Evolutionary conservation across 1,284 basidiomycete genomes (phyloP), one percentile per base, ranked within the genome.

Genomic region (Malassezia dermatis): DNA sequence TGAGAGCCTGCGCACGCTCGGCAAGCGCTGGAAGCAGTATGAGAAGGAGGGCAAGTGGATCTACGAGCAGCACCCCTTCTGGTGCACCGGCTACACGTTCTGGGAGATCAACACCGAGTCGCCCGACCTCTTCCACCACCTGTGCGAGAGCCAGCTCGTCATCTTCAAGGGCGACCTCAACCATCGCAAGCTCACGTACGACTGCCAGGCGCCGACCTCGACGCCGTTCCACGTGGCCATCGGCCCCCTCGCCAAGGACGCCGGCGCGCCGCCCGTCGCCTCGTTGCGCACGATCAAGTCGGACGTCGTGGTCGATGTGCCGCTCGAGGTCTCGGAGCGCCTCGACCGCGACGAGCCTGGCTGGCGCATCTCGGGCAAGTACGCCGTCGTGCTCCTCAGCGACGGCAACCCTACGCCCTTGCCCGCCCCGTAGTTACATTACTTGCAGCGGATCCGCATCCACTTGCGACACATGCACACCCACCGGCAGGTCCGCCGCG

Each of bases 141-240:
- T 96, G 44, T 85, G 86, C 60, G 84, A 84, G 40, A 89, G 87
- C 28, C 86, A 96, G 73, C 82, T 95, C 40, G 91, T 95, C 71
- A 83, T 88, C 78, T 96, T 94, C 83, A 96, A 96, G 78, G 90
- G 69, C 37, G 91, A 94, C 72, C 78, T 95, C 42, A 95, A 95
- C 76, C 86, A 88, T 76, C 84, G 87, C 67, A 86, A 88, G 78
- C 78, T 95, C 39, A 76, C 70, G 0, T 75, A 71, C 65, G 73
- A 72, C 45, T 71, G 69, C 56, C 71, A 69, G 58, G 89, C 89
- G 0, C 93, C 91, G 0, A 83, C 86, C 31, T 84, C 85, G 58
- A 93, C 89, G 24, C 86, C 89, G 3, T 96, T 96, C 75, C 84
- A 88, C 51, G 77, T 86, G 48, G 88, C 91, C 5, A 95, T 96